Base-by-base conservation (phyloP, 2,329 filamentous ascomycete species). In the Colletotrichum sp. region DNA sequence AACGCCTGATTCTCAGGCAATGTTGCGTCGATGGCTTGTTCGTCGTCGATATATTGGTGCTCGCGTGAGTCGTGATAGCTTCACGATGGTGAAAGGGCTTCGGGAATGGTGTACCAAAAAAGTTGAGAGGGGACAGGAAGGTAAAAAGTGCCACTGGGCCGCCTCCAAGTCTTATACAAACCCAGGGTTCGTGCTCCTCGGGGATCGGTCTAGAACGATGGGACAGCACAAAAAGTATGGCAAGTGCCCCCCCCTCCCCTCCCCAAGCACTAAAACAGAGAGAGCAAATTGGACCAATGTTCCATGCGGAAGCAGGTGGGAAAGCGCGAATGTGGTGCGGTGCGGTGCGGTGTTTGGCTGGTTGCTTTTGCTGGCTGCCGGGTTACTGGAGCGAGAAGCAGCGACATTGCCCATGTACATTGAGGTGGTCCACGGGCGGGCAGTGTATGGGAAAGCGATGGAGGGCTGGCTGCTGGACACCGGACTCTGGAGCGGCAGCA, bases 151-250 rank as follows among this genome's bases (percentile, higher is more conserved):
- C 63, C 55, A 68, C 70, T 63, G 69, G 73, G 73, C 63, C 26
- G 70, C 36, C 55, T 59, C 26, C 57, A 73, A 73, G 70, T 76
- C 73, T 76, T 76, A 73, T 76, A 76, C 73, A 34, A 72, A 44
- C 70, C 63, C 26, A 73, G 64, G 73, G 70, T 62, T 55, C 69
- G 72, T 68, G 70, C 73, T 76, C 63, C 39, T 52, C 44, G 44
- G 49, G 68, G 30, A 28, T 49, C 36, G 59, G 26, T 52, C 68
- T 64, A 39, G 68, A 75, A 72, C 62, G 62, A 72, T 34, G 63
- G 63, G 16, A 63, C 30, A 18, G 36, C 16, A 49, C 15, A 49
- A 18, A 26, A 32, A 63, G 30, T 63, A 63, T 32, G 28, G 59
- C 15, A 8, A 30, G 57, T 18, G 8, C 21, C n/a, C 30, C 59